Base-by-base conservation (phyloP, 495 filamentous ascomycete species). In the Hypomontagnella submonticulosa region DNA sequence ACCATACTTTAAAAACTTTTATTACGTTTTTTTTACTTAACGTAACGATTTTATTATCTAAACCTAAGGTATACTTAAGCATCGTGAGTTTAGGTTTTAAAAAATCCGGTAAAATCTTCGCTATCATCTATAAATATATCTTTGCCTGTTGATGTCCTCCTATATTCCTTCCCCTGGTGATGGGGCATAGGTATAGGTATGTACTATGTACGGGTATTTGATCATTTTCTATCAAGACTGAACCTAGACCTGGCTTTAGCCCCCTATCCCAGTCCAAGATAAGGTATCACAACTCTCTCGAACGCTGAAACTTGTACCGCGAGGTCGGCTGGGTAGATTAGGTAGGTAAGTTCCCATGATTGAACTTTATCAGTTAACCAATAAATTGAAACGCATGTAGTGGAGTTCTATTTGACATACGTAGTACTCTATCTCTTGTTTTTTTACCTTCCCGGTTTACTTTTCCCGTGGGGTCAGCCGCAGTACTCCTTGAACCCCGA, bases 21-120 rank as follows among this genome's bases (percentile, higher is more conserved):
- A 46, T 23, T 23, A 46, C 7, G 1, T 46, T 46, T 46, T 46
- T 20, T 46, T 46, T 46, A 23, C 7, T 20, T 46, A 19, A 8
- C 1, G 2, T n/a, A 19, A 19, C 20, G 9, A 23, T 46, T 19
- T 46, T 11, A 8, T 3, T 1, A 1, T 23, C 10, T 23, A 23
- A 46, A 46, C 9, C 9, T 46, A 46, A 20, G 8, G 9, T 27
- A 27, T 20, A 23, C 19, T 11, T 46, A 20, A 46, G 20, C 4
- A 16, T 46, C 9, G 20, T 19, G 1, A 46, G 19, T 9, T 20
- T 19, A 20, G 12, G 15, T 13, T 23, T 2, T 16, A 46, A 27
- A 12, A 23, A 23, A 16, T 9, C 12, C 3, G 1, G 3, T 3
- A 46, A 10, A 1, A 23, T 8, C 7, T 46, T 46, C 1, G 8